These are phyloP conservation scores for Cyberlindnera maritima DNA, from an alignment of 805 yeast genomes.

Conservation along the genomic window DNA sequence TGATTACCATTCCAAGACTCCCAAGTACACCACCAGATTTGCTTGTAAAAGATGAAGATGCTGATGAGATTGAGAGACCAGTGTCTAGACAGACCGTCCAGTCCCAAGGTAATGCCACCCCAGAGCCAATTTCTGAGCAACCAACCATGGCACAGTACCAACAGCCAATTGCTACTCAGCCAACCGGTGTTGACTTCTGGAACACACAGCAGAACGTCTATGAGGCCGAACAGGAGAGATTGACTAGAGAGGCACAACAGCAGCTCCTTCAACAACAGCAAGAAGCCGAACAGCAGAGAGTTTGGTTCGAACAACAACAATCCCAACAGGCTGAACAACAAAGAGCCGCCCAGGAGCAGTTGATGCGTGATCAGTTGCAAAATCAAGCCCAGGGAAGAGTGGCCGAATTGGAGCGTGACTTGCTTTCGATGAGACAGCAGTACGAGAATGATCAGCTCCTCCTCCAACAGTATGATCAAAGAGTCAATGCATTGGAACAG, in stretches of 20 bases:
- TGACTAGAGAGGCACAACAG: constrained; percentile 60
- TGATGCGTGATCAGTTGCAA: constrained; percentile 63
- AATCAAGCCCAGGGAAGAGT: constrained; percentile 75
- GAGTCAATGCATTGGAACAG: constrained; percentile 77
- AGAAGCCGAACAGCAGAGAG: constrained; percentile 66
- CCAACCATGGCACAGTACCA: constrained; percentile 38
- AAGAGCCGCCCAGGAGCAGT: constrained; percentile 67
- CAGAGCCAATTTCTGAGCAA: constrained; percentile 46
- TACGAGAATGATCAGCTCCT: constrained; percentile 82
- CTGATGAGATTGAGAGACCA: constrained; percentile 19
- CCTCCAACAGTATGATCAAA: constrained; percentile 81
- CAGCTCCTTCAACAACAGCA: constrained; percentile 68
- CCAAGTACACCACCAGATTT: constrained; percentile 38
- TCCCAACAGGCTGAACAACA: constrained; percentile 65
- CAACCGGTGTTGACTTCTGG: constrained; percentile 50
- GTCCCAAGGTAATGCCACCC: constrained; percentile 10
- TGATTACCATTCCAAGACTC: constrained; percentile 70
- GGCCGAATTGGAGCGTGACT: constrained; percentile 78
- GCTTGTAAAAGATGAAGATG: constrained; percentile 26
- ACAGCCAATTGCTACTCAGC: constrained; percentile 46
- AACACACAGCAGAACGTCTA: constrained; percentile 48
- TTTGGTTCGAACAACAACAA: constrained; percentile 69
- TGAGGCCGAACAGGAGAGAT: constrained; percentile 57
- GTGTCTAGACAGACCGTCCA: constrained; percentile 22
- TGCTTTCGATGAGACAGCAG: constrained; percentile 71